Conservation (phyloP, 805 yeast species). For the Kregervanrija fluxuum region DNA sequence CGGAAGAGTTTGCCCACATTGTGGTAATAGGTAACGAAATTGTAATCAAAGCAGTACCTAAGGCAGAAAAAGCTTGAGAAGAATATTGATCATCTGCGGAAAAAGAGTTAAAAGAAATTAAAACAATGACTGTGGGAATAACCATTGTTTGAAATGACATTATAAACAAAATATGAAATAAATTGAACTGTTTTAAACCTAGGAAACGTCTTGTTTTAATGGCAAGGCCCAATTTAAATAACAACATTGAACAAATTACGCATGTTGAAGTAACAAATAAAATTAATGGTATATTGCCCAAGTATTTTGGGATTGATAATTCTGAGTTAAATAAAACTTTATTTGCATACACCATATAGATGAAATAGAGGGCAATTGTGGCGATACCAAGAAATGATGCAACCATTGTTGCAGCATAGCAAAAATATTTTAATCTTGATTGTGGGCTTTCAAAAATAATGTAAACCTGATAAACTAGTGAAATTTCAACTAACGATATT, state of each 20-base stretch:
- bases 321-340: conserved; percentile 19
- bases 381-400: conserved; percentile 42
- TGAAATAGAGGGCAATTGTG: conserved; percentile 53
- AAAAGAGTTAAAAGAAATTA: conserved; percentile 36
- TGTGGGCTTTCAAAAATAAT: conserved; percentile 61
- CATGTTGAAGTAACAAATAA: conserved; percentile 65
- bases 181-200: conserved; percentile 78
- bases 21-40: conserved; percentile 76
- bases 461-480: conserved; percentile 65
- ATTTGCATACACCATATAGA: conserved; percentile 40
- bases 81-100: conserved; percentile 13
- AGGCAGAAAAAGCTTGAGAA: conserved; percentile 36
- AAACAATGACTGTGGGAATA: conserved; percentile 64
- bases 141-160: conserved; percentile 80
- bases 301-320: conserved; percentile 27
- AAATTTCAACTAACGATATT: conserved; percentile 51
- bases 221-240: conserved; percentile 61
- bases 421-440: conserved; percentile 30
- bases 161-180: conserved; percentile 71
- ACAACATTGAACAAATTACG: conserved; percentile 51
- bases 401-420: conserved; percentile 31
- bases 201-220: conserved; percentile 63
- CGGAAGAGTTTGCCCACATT: conserved; percentile 78
- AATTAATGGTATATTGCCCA: conserved; percentile 48
- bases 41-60: conserved; percentile 57